These are phyloP conservation scores for Fagopyrum tataricum DNA, from an alignment of 148 eudicot species.

Conservation along the genomic window DNA sequence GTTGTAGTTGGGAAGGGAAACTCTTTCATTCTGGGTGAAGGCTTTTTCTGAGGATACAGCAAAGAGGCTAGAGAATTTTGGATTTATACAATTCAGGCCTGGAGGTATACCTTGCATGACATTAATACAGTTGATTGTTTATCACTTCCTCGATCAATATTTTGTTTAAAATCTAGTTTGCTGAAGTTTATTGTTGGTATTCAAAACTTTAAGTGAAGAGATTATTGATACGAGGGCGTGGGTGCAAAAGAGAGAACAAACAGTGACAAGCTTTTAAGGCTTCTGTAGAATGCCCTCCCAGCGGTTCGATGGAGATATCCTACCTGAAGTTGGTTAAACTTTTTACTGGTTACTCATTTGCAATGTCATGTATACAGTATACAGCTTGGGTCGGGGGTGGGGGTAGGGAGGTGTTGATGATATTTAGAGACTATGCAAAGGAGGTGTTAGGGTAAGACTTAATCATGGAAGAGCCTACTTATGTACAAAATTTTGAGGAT, in stretches of 20 bases:
- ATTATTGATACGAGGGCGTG: background rate
- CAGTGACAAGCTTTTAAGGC: background rate
- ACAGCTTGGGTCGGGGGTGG: too few relatives aligned
- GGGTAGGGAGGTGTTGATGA: background rate
- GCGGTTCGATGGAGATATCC: background rate
- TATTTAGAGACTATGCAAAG: background rate
- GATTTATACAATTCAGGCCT: conserved; percentile 92
- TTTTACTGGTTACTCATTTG: background rate
- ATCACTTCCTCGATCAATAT: background rate
- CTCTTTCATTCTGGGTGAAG: conserved; percentile 96
- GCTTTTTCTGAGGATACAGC: conserved; percentile 99
- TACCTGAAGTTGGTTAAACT: background rate
- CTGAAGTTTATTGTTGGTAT: background rate
- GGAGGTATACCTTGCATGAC: conserved; percentile 60
- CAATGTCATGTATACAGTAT: background rate
- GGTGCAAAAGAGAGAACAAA: background rate
- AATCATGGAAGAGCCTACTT: background rate
- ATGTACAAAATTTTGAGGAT: background rate
- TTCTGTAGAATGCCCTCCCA: background rate
- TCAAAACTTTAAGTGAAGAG: background rate
- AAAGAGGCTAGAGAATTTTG: conserved; percentile 93
- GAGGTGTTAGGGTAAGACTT: background rate
- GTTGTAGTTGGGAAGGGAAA: conserved; percentile 95
- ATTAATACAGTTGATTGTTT: conserved; percentile 5
- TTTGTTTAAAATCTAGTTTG: background rate